phyloP scores from a whole-genome alignment of 768 basidiomycete genomes.

The Agaricus sinodeliciosus region DNA sequence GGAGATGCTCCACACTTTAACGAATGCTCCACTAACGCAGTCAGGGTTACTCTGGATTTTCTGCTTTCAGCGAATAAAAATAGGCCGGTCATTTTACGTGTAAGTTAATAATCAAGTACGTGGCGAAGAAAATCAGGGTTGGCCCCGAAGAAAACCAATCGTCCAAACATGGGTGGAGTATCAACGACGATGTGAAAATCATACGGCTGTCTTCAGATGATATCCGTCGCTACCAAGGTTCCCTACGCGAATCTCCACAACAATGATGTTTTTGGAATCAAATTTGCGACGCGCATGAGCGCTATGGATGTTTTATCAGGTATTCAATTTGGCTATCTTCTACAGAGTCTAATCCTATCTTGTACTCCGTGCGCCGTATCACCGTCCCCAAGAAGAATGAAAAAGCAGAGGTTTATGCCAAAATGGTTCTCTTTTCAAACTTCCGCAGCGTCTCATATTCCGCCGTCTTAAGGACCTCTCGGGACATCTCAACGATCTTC shows the following conservation, averaged over 20 bases:
- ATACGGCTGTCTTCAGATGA: no score
- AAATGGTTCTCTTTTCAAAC: background rate
- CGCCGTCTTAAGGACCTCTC: background rate
- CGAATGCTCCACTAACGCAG: no score
- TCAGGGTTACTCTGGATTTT: no score
- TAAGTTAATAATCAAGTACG: no score
- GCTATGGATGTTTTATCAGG: background rate
- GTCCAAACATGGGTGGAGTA: background rate
- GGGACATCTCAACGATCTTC: background rate
- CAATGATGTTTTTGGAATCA: background rate
- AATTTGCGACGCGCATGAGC: no score
- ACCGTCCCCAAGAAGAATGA: background rate
- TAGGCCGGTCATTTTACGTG: no score
- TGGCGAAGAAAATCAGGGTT: no score
- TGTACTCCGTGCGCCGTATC: background rate
- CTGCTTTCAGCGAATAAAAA: no score
- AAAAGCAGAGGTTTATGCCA: background rate
- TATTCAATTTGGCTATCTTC: background rate
- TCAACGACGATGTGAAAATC: background rate
- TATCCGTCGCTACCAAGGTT: no score
- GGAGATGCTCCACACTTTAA: no score
- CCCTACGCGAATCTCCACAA: background rate
- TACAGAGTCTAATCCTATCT: constrained; percentile 7
- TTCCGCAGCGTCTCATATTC: background rate
- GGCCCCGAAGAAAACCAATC: no score